Percentiles rank a stretch among this genome's conserved stretches.
phyloP scores from a whole-genome alignment of 2,329 filamentous ascomycete species.

The Sordariomycetes sp. region DNA sequence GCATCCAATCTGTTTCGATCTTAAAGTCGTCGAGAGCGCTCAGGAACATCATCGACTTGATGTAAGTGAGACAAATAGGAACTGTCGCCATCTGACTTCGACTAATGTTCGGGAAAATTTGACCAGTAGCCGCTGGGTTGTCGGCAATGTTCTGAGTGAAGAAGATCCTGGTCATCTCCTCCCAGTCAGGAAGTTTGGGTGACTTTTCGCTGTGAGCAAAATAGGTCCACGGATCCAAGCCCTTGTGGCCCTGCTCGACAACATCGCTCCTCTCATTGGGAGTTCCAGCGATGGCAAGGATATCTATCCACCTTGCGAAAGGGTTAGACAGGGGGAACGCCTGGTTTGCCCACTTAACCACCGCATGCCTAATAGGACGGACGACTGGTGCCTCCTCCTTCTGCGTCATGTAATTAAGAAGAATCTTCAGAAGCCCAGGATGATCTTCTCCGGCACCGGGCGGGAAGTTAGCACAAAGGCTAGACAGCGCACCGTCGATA shows the following conservation, averaged over 20 bases:
- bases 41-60: conserved; percentile 43
- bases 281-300: conserved; percentile 65
- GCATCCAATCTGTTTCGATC: conserved; percentile 76
- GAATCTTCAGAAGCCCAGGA: conserved; percentile 29
- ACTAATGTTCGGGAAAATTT: no score
- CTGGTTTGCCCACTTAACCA: conserved; percentile 81
- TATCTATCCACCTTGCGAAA: conserved; percentile 76
- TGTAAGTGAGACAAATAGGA: conserved; percentile 61
- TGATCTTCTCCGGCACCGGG: conserved; percentile 18
- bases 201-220: conserved; percentile 32
- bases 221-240: conserved; percentile 60
- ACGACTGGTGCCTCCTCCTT: conserved; percentile 39
- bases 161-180: conserved; percentile 36
- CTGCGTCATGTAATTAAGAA: conserved; percentile 59
- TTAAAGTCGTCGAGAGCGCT: conserved; percentile 38
- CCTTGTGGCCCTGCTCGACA: conserved; percentile 80
- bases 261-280: conserved; percentile 69
- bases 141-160: conserved; percentile 31
- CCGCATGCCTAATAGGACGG: conserved; percentile 72
- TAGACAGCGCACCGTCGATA: conserved; percentile 82
- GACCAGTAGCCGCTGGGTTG: no score
- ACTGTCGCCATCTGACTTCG: conserved; percentile 45
- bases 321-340: conserved; percentile 75
- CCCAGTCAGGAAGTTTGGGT: conserved; percentile 39
- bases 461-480: conserved; percentile 45